Evolutionary conservation across 768 basidiomycete species (phyloP).

Genomic region (Amanita subjunquillea): DNA sequence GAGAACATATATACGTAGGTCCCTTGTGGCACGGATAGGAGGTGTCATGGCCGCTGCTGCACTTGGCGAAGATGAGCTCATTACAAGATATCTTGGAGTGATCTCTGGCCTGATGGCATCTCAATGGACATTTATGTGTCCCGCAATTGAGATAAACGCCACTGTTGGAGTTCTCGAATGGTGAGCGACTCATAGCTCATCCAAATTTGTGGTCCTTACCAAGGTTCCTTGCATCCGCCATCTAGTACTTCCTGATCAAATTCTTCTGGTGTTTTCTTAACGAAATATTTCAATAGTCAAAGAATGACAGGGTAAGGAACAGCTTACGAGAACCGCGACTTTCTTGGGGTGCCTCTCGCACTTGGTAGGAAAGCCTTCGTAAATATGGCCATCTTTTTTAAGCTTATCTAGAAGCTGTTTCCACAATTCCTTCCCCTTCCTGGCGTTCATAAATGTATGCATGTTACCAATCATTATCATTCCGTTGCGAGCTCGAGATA

Average conservation of each 20-base stretch:
- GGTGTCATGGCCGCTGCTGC: constrained; percentile 32
- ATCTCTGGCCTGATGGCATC: constrained; percentile 46
- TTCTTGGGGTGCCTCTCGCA: constrained; percentile 46
- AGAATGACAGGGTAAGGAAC: not conserved
- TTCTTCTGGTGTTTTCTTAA: constrained; percentile 21
- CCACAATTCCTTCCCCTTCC: constrained; percentile 46
- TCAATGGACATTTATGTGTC: constrained; percentile 44
- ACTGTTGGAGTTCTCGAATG: constrained; percentile 19
- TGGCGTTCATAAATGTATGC: constrained; percentile 42
- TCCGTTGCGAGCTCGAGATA: constrained; percentile 58
- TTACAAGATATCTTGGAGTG: constrained; percentile 46
- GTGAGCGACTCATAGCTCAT: not conserved
- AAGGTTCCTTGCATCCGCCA: constrained; percentile 51
- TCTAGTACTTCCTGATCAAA: constrained; percentile 47
- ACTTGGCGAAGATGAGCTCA: constrained; percentile 23
- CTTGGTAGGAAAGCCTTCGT: constrained; percentile 46
- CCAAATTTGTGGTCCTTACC: constrained; percentile 28
- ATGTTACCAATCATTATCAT: constrained; percentile 60
- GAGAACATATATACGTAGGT: constrained; percentile 24
- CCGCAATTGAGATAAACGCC: constrained; percentile 37
- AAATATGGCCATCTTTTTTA: constrained; percentile 31
- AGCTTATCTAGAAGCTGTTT: constrained; percentile 35
- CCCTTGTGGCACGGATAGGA: constrained; percentile 25
- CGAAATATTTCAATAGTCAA: not conserved
- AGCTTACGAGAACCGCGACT: constrained; percentile 22